Base-by-base conservation (phyloP, 2,329 filamentous ascomycete species). In the Sclerotinia subarctica region DNA sequence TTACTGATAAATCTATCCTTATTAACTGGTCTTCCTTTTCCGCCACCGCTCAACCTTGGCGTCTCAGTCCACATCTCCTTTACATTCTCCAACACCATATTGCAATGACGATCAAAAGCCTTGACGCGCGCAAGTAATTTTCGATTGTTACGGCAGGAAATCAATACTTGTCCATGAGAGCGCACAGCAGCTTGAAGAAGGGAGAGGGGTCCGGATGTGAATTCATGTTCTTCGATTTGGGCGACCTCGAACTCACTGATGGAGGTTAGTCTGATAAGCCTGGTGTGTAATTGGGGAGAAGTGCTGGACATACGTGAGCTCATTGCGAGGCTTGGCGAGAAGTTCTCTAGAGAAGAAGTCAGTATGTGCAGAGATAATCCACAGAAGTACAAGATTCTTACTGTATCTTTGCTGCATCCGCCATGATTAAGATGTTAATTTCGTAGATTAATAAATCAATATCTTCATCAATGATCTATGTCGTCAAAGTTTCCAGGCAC, bases 11-110 rank as follows among this genome's bases (percentile, higher is more conserved):
- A 97, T 53, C 95, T 86, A 81, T 99, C 95, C 87, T 98, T 97
- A 83, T 99, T 99, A 71, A 98, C 92, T 56, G 91, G 89, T 76
- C 90, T 85, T 67, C 94, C 94, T 82, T 93, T 94, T 84, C 94
- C 95, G 73, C 94, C 94, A 73, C 89, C 90, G 29, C 91, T 88
- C 77, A 92, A 85, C 70, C 88, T 84, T 60, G 94, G 93, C 67
- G 91, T 95, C 82, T 99, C 95, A 13, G 94, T 97, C 95, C 95
- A 99, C 94, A 99, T 98, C 83, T 99, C 95, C 85, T 96, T 96
- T 54, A 96, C 93, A 74, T 97, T 97, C 84, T 97, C 93, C 59
- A 97, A 84, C 4, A 97, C 92, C 95, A 99, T 98, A 82, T 99
- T 99, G 87, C 94, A 98, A 82, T 99, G 95, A 70, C 95, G 87